Base-by-base conservation (phyloP, 306 rosid species). In the Lathyrus sativus region DNA sequence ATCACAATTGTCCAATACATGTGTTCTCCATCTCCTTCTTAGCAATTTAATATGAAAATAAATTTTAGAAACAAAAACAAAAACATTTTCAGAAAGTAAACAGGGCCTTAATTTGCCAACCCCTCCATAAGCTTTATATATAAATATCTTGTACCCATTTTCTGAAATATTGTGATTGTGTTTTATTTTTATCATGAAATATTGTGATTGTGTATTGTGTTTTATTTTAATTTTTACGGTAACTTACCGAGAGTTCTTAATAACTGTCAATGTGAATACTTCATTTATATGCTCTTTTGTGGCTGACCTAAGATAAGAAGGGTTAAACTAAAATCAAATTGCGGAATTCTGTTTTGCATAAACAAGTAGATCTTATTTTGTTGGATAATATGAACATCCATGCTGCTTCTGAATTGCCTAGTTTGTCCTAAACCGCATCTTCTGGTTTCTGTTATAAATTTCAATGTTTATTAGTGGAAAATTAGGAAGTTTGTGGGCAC, bases 271-370 rank as follows among this genome's bases (percentile, higher is more conserved):
- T 18, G 50, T 42, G 13, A 41, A 24, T n/a, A 53, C 39, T 51
- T 71, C 59, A 3, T 22, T 39, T 61, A 2, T 31, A 54, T 59
- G 49, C 42, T 49, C 33, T 57, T 65, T 41, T 42, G 11, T 66
- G 60, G 18, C 9, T 14, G 46, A 48, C 50, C 31, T 65, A 49
- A 17, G 44, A 49, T 68, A 66, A n/a, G n/a, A 19, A 66, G 63
- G 65, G 29, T 53, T 41, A 19, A 39, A 6, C 11, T 19, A 31
- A 55, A 70, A 59, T 57, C 42, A 55, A 70, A 59, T 57, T 41
- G 43, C 13, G 0, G 43, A 43, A 14, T 31, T 38, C 6, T 53
- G 33, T 12, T 37, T 48, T 22, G 43, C 14, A 45, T 44, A 7
- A 51, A 33, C 18, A 15, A 53, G 14, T 15, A 13, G 18, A 44